These are phyloP conservation scores for Lentinula guzmanii DNA, from an alignment of 768 basidiomycete species.

Conservation along the genomic window DNA sequence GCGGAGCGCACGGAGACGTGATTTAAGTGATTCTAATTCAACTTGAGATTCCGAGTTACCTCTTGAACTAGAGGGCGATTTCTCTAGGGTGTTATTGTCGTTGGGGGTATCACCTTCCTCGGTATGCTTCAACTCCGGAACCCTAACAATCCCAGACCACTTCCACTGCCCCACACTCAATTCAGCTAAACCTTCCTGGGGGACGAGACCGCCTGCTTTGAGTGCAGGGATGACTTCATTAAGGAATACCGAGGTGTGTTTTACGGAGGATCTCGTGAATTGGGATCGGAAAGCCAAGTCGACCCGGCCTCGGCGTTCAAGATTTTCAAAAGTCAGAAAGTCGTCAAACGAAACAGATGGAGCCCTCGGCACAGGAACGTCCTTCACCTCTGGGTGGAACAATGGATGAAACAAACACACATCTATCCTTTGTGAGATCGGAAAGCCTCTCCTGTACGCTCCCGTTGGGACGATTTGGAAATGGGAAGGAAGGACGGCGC, in stretches of 20 bases:
- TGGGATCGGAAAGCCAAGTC: neutral
- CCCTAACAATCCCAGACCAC: constrained; percentile 34
- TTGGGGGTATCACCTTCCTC: neutral
- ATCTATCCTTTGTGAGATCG: constrained; percentile 16
- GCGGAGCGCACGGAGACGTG: neutral
- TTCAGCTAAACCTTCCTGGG: constrained; percentile 4
- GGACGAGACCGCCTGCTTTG: constrained; percentile 26
- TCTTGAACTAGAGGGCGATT: too few relatives aligned
- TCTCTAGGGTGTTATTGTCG: too few relatives aligned
- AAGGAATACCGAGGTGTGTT: constrained; percentile 14
- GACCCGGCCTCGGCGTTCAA: neutral
- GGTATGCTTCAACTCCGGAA: constrained; percentile 19
- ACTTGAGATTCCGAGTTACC: neutral
- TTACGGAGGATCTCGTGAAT: neutral
- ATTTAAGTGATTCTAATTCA: neutral
- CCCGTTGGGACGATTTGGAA: neutral
- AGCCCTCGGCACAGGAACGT: constrained; percentile 17
- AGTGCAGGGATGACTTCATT: constrained; percentile 28
- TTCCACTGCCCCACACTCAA: constrained; percentile 18
- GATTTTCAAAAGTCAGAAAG: neutral
- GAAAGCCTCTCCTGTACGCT: neutral
- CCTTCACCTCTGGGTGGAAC: constrained; percentile 10
- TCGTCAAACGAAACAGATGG: neutral
- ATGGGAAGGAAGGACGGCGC: neutral
- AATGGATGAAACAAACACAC: constrained; percentile 24